These are phyloP conservation scores for Striga hermonthica DNA, from an alignment of 305 asterid species.

Conservation along the genomic window DNA sequence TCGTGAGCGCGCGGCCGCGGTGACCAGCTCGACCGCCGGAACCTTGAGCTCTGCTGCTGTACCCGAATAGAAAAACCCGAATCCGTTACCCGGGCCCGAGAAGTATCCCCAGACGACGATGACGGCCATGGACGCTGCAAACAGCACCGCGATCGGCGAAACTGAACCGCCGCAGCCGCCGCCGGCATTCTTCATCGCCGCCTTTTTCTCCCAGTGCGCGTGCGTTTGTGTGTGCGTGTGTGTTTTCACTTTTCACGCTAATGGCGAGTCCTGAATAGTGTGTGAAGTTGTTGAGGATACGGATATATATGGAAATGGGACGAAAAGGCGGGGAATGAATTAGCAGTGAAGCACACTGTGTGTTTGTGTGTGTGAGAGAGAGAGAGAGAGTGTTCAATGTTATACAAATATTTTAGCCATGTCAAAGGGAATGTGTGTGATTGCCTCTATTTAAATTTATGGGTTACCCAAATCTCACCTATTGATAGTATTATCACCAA, in stretches of 20 bases:
- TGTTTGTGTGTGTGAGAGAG: slow-evolving; percentile 13
- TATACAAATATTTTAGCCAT: neutral
- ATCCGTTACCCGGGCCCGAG: slow-evolving; percentile 31
- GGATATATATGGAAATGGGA: slow-evolving; percentile 33
- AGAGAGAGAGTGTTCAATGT: neutral
- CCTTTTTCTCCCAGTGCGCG: slow-evolving; percentile 6
- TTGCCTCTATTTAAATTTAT: slow-evolving; percentile 6
- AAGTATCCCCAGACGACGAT: slow-evolving; percentile 29
- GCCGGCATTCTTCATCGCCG: slow-evolving; percentile 29
- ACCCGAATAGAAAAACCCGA: slow-evolving; percentile 22
- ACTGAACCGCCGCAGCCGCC: slow-evolving; percentile 33
- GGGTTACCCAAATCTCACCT: slow-evolving; percentile 30
- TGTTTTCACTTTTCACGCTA: neutral
- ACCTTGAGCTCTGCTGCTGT: slow-evolving; percentile 23
- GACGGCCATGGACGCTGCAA: slow-evolving; percentile 32
- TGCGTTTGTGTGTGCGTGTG: slow-evolving; percentile 1
- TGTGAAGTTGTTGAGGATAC: slow-evolving; percentile 38
- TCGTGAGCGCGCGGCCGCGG: slow-evolving; percentile 33
- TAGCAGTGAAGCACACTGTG: slow-evolving; percentile 2
- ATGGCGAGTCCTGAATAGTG: slow-evolving; percentile 27
- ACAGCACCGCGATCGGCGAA: slow-evolving; percentile 23
- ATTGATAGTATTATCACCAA: slow-evolving; percentile 24
- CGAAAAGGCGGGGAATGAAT: slow-evolving; percentile 32
- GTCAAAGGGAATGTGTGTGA: slow-evolving; percentile 1
- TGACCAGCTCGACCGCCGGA: slow-evolving; percentile 35